phyloP scores from a whole-genome alignment of 345 rosid genomes.

The Bruguiera parviflora region DNA sequence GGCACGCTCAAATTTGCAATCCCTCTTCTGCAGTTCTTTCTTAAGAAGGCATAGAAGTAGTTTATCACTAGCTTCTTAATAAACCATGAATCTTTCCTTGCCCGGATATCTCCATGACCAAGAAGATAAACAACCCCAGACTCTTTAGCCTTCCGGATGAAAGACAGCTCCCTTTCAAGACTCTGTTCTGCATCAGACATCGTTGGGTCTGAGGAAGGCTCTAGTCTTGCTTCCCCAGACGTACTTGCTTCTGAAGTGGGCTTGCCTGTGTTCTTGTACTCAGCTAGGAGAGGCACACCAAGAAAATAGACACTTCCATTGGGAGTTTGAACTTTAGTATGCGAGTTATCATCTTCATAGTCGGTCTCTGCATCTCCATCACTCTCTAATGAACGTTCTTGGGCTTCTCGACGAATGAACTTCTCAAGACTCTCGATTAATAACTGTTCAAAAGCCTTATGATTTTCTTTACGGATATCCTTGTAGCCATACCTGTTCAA shows the following conservation, averaged over 20 bases:
- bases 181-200: slow-evolving; percentile 71
- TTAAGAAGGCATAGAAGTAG: slow-evolving; percentile 90
- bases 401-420: slow-evolving; percentile 92
- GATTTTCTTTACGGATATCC: slow-evolving; percentile 92
- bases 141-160: slow-evolving; percentile 86
- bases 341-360: slow-evolving; percentile 51
- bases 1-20: slow-evolving; percentile 90
- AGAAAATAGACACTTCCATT: slow-evolving; percentile 91
- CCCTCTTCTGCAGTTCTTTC: slow-evolving; percentile 95
- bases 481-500: slow-evolving; percentile 87
- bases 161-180: slow-evolving; percentile 89
- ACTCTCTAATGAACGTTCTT: slow-evolving; percentile 85
- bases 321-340: slow-evolving; percentile 75
- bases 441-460: slow-evolving; percentile 91
- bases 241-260: slow-evolving; percentile 54
- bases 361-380: slow-evolving; percentile 70
- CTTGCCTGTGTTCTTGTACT: slow-evolving; percentile 40
- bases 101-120: slow-evolving; percentile 95
- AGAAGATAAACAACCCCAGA: slow-evolving; percentile 97
- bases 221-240: slow-evolving; percentile 43
- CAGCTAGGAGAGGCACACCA: slow-evolving; percentile 75
- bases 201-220: slow-evolving; percentile 30
- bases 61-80: slow-evolving; percentile 86
- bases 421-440: slow-evolving; percentile 97
- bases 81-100: slow-evolving; percentile 98